Evolutionary conservation across 2,329 filamentous ascomycete species (phyloP).

Genomic region (Apiospora arundinis): DNA sequence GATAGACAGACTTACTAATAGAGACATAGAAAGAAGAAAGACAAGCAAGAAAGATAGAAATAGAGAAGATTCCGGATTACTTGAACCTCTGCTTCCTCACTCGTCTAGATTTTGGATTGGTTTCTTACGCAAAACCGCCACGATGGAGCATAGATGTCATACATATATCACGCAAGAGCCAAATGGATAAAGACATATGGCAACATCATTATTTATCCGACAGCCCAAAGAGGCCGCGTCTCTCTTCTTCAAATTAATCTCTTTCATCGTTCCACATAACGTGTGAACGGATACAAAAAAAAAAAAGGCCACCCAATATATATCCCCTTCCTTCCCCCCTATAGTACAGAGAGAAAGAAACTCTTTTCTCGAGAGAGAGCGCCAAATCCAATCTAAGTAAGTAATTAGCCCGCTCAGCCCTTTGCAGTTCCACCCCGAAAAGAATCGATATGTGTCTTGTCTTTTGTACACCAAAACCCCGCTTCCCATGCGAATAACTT

Average conservation of each 20-base stretch:
- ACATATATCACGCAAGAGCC: no score
- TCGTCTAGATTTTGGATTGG: no score
- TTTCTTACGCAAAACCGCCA: no score
- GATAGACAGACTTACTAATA: no score
- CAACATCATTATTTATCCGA: neutral
- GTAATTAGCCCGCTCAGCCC: no score
- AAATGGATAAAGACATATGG: no score
- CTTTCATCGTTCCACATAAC: neutral
- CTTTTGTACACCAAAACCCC: constrained; percentile 8
- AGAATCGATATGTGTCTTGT: no score
- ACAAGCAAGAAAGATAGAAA: neutral
- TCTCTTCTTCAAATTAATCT: neutral
- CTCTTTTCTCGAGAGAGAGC: neutral
- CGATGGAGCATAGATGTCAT: no score
- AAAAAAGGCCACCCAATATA: no score
- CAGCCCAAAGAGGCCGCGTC: neutral
- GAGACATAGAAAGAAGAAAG: neutral
- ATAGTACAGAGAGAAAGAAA: neutral
- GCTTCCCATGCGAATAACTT: neutral
- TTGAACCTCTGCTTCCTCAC: no score
- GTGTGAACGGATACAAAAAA: neutral
- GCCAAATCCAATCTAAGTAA: constrained; percentile 1
- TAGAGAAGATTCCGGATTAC: neutral
- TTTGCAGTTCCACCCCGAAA: no score
- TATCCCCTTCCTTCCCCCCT: neutral